phyloP scores from a whole-genome alignment of 768 basidiomycete species.

The Termitomyces sp. region DNA sequence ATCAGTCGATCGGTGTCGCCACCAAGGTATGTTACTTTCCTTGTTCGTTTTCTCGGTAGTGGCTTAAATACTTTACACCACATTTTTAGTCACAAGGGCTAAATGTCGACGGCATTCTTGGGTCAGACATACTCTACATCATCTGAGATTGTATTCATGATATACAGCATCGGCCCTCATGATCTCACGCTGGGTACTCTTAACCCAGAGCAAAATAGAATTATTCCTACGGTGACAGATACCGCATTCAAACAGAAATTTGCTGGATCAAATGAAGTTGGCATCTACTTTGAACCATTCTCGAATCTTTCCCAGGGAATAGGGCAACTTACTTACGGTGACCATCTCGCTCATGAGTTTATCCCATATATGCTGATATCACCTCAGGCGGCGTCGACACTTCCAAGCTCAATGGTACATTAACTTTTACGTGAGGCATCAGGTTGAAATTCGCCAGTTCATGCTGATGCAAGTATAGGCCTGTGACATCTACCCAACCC shows the following conservation, averaged over 20 bases:
- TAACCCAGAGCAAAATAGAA: slow-evolving; percentile 13
- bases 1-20: slow-evolving; percentile 65
- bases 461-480: slow-evolving; percentile 18
- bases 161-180: slow-evolving; percentile 50
- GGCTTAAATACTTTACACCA: background rate
- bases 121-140: slow-evolving; percentile 29
- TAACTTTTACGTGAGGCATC: slow-evolving; percentile 33
- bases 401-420: slow-evolving; percentile 31
- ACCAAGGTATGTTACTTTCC: slow-evolving; percentile 13
- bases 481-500: slow-evolving; percentile 40
- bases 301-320: slow-evolving; percentile 29
- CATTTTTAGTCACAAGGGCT: slow-evolving; percentile 32
- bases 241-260: slow-evolving; percentile 37
- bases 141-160: background rate
- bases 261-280: slow-evolving; percentile 34
- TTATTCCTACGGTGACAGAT: slow-evolving; percentile 50
- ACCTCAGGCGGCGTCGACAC: background rate
- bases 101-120: slow-evolving; percentile 58
- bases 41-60: background rate
- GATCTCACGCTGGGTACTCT: slow-evolving; percentile 42
- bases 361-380: background rate
- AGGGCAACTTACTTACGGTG: slow-evolving; percentile 55
- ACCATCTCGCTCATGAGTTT: slow-evolving; percentile 19
- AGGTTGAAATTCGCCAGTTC: background rate
- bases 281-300: slow-evolving; percentile 44